phyloP scores from a whole-genome alignment of 1,139 yeast species.

The Lodderomyces pseudojiufengensis region DNA sequence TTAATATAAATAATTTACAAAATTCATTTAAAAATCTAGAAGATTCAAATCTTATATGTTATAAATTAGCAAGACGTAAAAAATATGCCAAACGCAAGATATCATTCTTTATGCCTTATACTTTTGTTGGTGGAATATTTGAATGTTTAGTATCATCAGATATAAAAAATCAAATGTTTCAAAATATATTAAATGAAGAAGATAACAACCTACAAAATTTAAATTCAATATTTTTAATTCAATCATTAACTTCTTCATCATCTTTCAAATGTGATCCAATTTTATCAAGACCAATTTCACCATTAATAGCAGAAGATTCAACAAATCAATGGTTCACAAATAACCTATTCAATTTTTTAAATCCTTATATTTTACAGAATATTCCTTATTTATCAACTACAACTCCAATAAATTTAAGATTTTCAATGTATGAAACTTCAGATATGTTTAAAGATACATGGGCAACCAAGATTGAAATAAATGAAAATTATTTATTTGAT shows the following conservation, averaged over 20 bases:
- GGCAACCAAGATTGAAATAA: slow-evolving; percentile 47
- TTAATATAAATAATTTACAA: too few relatives aligned
- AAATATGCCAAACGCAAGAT: slow-evolving; percentile 51
- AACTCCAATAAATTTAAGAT: slow-evolving; percentile 39
- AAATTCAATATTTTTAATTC: too few relatives aligned
- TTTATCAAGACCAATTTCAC: slow-evolving; percentile 47
- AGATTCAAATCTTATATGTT: slow-evolving; percentile 42
- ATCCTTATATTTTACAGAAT: slow-evolving; percentile 37
- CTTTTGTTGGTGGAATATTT: slow-evolving; percentile 66
- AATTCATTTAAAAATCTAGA: not conserved
- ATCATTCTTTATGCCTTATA: slow-evolving; percentile 52
- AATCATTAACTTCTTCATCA: too few relatives aligned
- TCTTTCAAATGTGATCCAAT: slow-evolving; percentile 31
- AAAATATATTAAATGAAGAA: not conserved
- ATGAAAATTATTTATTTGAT: slow-evolving; percentile 48
- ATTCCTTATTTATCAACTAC: slow-evolving; percentile 62
- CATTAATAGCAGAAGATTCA: slow-evolving; percentile 58
- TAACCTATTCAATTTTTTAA: slow-evolving; percentile 18
- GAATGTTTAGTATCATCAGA: slow-evolving; percentile 42
- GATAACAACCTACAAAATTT: too few relatives aligned
- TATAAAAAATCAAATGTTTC: slow-evolving; percentile 18
- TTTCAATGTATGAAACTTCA: slow-evolving; percentile 26
- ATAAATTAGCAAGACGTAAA: slow-evolving; percentile 60
- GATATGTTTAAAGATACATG: slow-evolving; percentile 38
- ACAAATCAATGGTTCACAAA: slow-evolving; percentile 46